Evolutionary conservation across 345 rosid species (phyloP), one percentile per base, ranked within the genome.

Genomic region (Sonneratia caseolaris): DNA sequence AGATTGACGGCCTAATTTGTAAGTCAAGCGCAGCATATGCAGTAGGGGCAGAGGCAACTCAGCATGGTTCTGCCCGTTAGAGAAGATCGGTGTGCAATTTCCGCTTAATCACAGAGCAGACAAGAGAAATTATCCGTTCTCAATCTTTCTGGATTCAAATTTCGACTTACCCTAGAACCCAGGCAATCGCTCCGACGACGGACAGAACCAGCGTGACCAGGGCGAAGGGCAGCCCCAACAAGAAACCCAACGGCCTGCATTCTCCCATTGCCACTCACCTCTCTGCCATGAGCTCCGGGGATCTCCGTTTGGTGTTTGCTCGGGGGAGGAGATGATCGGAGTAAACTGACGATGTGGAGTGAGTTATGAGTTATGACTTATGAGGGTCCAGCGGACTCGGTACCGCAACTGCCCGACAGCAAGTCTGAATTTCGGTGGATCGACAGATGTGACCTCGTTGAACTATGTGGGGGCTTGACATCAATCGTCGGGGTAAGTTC

Each of bases 11-110:
- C 96, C 35, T 86, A 74, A 55, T 93, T 86, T 1, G 97, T 91
- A 61, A 93, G 55, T 62, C 84, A 87, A 35, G 97, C 87, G 40
- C 76, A 91, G 72, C 91, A 91, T 68, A 86, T 71, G 76, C 96
- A 93, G 64, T 90, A 88, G 24, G 98, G 98, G 77, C 97, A 93
- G 72, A 93, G 71, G 79, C 97, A 91, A 82, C 97, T 90, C 83
- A 93, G 68, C 37, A 88, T 57, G 1, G 80, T 76, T 86, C 97
- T 93, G 89, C 80, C 49, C 40, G 7, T 22, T n/a, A 0, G 35
- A 36, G 18, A 74, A 62, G 38, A 27, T 13, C n/a, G 2, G 6
- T 0, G 42, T 9, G 65, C 55, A 56, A 40, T 21, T 2, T 42
- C 18, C 40, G 3, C 10, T 53, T 13, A 66, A 11, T 14, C n/a